Base-by-base conservation (phyloP, 768 basidiomycete genomes). In the Cubamyces sp. region DNA sequence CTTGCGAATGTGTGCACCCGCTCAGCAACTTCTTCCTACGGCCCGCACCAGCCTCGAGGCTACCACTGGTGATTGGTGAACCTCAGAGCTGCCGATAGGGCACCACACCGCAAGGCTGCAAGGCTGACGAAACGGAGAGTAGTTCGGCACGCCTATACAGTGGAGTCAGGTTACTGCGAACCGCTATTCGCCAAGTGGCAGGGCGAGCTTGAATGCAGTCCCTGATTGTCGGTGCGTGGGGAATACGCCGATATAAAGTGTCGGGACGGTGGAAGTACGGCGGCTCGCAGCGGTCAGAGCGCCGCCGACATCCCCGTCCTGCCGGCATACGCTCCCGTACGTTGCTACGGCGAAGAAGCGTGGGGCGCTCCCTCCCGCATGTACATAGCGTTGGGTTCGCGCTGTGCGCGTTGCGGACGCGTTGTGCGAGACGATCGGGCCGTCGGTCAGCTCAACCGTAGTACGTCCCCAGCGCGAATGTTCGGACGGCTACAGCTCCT, bases 231-330 rank as follows among this genome's bases (percentile, higher is more conserved):
- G 14, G 19, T n/a, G 40, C 19, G 25, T 40, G 57, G 47, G 18
- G 47, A 50, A 58, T 58, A 50, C 57, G 23, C 57, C 57, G 57
- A 58, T 48, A 58, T 58, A 50, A 58, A 11, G 0, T 43, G 57
- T 23, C 57, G 25, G 46, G 23, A 45, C 47, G 47, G 23, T 21
- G 30, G 43, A 26, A 41, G 39, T 25, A 28, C 37, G 34, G 56
- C 2, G n/a, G 16, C 26, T 30, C 40, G 23, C 57, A 23, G 48
- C 15, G 25, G 15, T 39, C 9, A 18, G 15, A 8, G 47, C 18
- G 46, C 39, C 12, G 37, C 15, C 25, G 45, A 12, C 45, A 12
- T 46, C 45, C 34, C 34, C 34, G 34, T 34, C 34, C 5, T 11
- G 34, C 34, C 34, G 34, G 34, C 34, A 34, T 34, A 11, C 34